Conservation (phyloP, 768 basidiomycete species). For the Tephrocybe sp. region DNA sequence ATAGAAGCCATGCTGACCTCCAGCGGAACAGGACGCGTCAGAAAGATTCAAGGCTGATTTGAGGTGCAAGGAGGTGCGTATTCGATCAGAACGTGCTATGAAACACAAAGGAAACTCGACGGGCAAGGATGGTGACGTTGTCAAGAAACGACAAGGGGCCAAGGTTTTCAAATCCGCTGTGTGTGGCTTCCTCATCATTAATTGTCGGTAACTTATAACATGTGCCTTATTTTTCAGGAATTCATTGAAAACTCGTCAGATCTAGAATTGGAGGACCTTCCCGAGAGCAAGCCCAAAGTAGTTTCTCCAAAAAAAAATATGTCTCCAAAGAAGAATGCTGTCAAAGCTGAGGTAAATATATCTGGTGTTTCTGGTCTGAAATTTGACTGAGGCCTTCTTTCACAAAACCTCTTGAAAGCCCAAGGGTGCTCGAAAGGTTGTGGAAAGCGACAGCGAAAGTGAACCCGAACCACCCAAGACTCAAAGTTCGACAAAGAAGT, state of each 20-base stretch:
- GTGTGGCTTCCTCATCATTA: conserved; percentile 1
- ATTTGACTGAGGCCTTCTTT: background rate
- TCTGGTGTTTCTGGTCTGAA: background rate
- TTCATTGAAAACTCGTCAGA: conserved; percentile 35
- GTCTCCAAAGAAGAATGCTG: background rate
- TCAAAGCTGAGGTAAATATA: conserved; percentile 3
- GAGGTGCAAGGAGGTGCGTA: background rate
- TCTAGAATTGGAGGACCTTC: conserved; percentile 29
- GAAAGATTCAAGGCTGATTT: conserved; percentile 8
- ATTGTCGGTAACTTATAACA: background rate
- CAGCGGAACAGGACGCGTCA: conserved; percentile 13
- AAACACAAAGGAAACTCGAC: no score
- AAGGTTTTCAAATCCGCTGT: conserved; percentile 40
- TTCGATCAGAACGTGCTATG: no score
- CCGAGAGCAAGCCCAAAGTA: background rate
- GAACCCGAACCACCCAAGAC: background rate
- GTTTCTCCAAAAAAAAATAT: background rate
- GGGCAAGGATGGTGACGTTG: background rate
- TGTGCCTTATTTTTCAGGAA: conserved; percentile 25
- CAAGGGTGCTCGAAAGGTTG: background rate
- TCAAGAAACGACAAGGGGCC: conserved; percentile 6
- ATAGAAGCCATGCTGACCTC: background rate
- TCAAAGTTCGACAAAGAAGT: background rate
- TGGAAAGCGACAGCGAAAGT: conserved; percentile 5
- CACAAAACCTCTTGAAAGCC: no score